These are phyloP conservation scores for Phylloporus sp. DNA, from an alignment of 768 basidiomycete species.

Conservation along the genomic window DNA sequence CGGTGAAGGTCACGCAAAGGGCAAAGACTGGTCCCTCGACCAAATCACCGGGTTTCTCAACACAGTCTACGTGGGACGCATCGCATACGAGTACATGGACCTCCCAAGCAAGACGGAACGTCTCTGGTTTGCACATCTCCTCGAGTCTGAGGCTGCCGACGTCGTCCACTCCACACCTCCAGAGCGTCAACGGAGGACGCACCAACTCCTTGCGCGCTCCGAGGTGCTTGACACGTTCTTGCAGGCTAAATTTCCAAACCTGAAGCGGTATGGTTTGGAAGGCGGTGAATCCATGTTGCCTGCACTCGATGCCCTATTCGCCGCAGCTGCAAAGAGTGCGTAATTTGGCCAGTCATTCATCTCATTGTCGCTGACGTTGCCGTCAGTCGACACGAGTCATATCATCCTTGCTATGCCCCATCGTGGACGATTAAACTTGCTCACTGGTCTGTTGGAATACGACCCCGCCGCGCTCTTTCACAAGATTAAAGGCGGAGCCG, in stretches of 20 bases:
- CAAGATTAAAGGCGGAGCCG: constrained; percentile 79
- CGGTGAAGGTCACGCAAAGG: constrained; percentile 20
- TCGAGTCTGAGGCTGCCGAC: constrained; percentile 50
- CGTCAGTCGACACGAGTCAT: constrained; percentile 57
- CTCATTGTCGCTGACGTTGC: neutral
- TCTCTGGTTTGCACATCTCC: constrained; percentile 81
- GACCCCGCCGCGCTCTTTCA: constrained; percentile 70
- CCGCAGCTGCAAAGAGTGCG: constrained; percentile 54
- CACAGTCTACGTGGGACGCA: constrained; percentile 72
- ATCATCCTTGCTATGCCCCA: constrained; percentile 85
- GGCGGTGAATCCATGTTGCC: constrained; percentile 94
- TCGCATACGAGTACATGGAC: constrained; percentile 93
- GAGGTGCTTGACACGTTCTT: constrained; percentile 84
- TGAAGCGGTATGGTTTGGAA: constrained; percentile 84
- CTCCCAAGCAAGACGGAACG: constrained; percentile 81
- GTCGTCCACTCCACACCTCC: constrained; percentile 29
- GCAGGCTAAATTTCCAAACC: constrained; percentile 83
- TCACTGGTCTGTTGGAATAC: constrained; percentile 70
- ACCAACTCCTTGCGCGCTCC: constrained; percentile 63
- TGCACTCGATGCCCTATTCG: constrained; percentile 74
- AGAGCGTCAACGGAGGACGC: constrained; percentile 51
- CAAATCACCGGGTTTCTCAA: constrained; percentile 69
- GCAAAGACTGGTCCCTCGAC: constrained; percentile 57
- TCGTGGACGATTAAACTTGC: constrained; percentile 78
- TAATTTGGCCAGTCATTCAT: neutral